These are phyloP conservation scores for Ustulina deusta DNA, from an alignment of 2,329 filamentous ascomycete genomes.

Conservation along the genomic window DNA sequence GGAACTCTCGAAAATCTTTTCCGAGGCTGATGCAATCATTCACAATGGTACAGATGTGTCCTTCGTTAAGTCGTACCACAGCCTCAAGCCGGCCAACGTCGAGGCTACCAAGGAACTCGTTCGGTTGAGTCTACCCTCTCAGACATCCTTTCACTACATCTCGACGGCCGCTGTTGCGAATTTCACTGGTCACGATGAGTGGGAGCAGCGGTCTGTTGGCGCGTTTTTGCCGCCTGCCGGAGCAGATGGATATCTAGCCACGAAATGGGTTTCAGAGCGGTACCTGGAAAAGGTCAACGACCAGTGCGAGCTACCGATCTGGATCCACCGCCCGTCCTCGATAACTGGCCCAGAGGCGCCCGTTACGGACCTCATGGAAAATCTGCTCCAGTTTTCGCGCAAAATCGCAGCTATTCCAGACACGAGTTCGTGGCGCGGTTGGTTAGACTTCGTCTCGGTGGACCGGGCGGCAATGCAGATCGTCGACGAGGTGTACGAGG, in stretches of 20 bases:
- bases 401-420: constrained; percentile 23
- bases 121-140: background rate
- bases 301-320: constrained; percentile 26
- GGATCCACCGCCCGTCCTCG: constrained; percentile 32
- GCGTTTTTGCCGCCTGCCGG: constrained; percentile 51
- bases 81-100: constrained; percentile 53
- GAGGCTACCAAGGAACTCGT: constrained; percentile 6
- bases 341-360: constrained; percentile 26
- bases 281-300: constrained; percentile 48
- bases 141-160: constrained; percentile 10
- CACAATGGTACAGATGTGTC: constrained; percentile 61
- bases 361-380: constrained; percentile 24
- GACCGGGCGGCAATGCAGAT: constrained; percentile 29
- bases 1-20: constrained; percentile 45
- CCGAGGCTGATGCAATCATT: constrained; percentile 60
- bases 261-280: constrained; percentile 53
- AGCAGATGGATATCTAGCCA: constrained; percentile 51
- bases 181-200: constrained; percentile 51
- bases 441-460: constrained; percentile 33
- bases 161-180: constrained; percentile 14
- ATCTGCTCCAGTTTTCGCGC: constrained; percentile 18
- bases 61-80: constrained; percentile 54
- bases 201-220: constrained; percentile 62
- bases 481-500: constrained; percentile 35
- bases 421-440: constrained; percentile 25